These are phyloP conservation scores for Sonneratia caseolaris DNA, from an alignment of 345 rosid genomes.

Conservation along the genomic window DNA sequence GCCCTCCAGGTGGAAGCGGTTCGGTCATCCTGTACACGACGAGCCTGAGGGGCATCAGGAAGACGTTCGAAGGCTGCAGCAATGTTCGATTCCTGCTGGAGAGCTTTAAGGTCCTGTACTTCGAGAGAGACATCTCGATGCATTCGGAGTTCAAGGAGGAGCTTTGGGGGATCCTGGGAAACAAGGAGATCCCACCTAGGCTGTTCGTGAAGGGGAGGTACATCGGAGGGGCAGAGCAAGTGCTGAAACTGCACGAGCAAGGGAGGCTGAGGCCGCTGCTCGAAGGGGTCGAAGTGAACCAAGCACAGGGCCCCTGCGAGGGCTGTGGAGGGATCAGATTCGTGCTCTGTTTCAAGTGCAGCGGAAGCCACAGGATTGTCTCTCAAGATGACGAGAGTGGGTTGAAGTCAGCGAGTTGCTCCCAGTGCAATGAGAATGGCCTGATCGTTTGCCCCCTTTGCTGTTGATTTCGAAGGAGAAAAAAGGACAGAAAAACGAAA, in stretches of 20 bases:
- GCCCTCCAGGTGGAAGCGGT: slow-evolving; percentile 66
- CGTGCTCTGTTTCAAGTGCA: slow-evolving; percentile 55
- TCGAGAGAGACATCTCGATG: slow-evolving; percentile 78
- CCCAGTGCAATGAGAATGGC: slow-evolving; percentile 79
- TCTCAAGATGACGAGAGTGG: slow-evolving; percentile 18
- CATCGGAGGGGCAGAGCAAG: slow-evolving; percentile 77
- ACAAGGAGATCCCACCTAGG: slow-evolving; percentile 57
- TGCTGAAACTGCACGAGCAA: slow-evolving; percentile 55
- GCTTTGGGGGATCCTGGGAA: slow-evolving; percentile 38
- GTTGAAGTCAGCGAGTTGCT: slow-evolving; percentile 31
- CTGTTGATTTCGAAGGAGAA: slow-evolving; percentile 14
- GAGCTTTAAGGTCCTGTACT: slow-evolving; percentile 47
- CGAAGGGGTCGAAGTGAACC: slow-evolving; percentile 37
- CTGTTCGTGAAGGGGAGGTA: slow-evolving; percentile 69
- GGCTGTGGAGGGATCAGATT: slow-evolving; percentile 60
- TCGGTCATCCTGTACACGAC: slow-evolving; percentile 69
- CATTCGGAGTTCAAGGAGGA: slow-evolving; percentile 63
- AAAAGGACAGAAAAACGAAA: too few relatives aligned
- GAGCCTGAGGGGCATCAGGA: slow-evolving; percentile 63
- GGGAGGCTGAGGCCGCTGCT: slow-evolving; percentile 55
- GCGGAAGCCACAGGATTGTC: slow-evolving; percentile 51
- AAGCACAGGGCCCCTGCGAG: slow-evolving; percentile 25
- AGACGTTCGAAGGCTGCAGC: slow-evolving; percentile 80
- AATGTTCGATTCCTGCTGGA: slow-evolving; percentile 54
- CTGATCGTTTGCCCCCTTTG: slow-evolving; percentile 55